These are phyloP conservation scores for Candida odintsovae DNA, from an alignment of 805 yeast genomes.

Conservation along the genomic window DNA sequence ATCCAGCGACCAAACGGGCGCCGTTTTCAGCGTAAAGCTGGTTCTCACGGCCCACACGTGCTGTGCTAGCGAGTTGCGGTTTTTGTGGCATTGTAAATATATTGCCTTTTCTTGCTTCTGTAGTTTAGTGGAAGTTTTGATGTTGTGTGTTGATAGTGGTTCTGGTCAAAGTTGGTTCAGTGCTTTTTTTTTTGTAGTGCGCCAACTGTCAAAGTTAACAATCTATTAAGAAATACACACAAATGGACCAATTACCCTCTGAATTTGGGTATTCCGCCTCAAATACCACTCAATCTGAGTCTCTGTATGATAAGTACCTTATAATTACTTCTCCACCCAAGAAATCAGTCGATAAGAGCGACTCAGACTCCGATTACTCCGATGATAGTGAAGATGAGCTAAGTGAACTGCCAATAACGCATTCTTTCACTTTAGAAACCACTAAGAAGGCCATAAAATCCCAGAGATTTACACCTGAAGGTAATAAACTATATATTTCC, in stretches of 20 bases:
- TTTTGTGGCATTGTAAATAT: background rate
- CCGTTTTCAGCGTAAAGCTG: constrained; percentile 37
- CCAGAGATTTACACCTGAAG: constrained; percentile 21
- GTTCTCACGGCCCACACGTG: constrained; percentile 3
- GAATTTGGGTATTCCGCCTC: background rate
- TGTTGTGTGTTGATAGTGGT: background rate
- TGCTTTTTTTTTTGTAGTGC: too few relatives aligned
- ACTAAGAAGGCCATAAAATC: constrained; percentile 16
- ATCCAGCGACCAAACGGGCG: constrained; percentile 90
- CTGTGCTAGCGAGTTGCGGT: background rate
- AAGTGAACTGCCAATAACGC: constrained; percentile 30
- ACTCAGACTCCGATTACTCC: constrained; percentile 1
- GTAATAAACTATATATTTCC: constrained; percentile 23
- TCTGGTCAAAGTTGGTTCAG: background rate
- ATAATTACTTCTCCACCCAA: background rate
- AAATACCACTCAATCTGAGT: background rate
- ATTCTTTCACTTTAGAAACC: constrained; percentile 23
- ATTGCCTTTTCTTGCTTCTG: too few relatives aligned
- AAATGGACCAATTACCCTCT: constrained; percentile 2
- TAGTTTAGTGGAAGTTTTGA: too few relatives aligned
- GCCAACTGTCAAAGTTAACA: background rate
- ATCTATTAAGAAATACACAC: background rate
- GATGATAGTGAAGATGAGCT: constrained; percentile 23
- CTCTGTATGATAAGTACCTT: background rate
- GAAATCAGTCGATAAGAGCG: background rate